Conservation (phyloP, 1,284 basidiomycete genomes). For the Spongiforma sp. region DNA sequence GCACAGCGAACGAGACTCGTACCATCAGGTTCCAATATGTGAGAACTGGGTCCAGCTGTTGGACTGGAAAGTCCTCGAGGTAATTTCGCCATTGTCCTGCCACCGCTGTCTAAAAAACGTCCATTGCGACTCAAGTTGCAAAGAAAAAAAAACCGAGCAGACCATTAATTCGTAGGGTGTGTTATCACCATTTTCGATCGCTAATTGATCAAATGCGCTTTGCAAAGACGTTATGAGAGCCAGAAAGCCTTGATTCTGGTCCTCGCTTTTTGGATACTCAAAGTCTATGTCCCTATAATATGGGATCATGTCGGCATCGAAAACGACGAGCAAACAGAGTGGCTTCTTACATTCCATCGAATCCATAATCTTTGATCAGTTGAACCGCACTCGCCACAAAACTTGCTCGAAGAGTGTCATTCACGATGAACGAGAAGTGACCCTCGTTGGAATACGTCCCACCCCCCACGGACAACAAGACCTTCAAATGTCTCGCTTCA, state of each 20-base stretch:
- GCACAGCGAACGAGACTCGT: constrained; percentile 16
- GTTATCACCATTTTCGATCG: constrained; percentile 59
- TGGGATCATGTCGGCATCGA: not conserved
- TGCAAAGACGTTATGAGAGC: constrained; percentile 62
- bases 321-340: not conserved
- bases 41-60: constrained; percentile 77
- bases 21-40: constrained; percentile 95
- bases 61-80: constrained; percentile 64
- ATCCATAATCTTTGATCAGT: constrained; percentile 84
- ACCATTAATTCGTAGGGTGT: constrained; percentile 64
- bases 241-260: constrained; percentile 62
- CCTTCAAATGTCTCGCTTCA: constrained; percentile 81
- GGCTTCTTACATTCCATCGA: constrained; percentile 83
- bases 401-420: constrained; percentile 56
- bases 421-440: constrained; percentile 68
- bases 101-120: constrained; percentile 44
- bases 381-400: constrained; percentile 79
- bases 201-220: constrained; percentile 57
- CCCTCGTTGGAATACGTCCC: constrained; percentile 74
- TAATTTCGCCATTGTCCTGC: constrained; percentile 74
- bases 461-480: constrained; percentile 79
- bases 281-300: constrained; percentile 73
- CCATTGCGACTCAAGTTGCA: not conserved
- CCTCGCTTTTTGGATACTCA: constrained; percentile 60
- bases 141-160: not conserved